These are phyloP conservation scores for Colletotrichum theobromicola DNA, from an alignment of 2,329 filamentous ascomycete species.

Conservation along the genomic window DNA sequence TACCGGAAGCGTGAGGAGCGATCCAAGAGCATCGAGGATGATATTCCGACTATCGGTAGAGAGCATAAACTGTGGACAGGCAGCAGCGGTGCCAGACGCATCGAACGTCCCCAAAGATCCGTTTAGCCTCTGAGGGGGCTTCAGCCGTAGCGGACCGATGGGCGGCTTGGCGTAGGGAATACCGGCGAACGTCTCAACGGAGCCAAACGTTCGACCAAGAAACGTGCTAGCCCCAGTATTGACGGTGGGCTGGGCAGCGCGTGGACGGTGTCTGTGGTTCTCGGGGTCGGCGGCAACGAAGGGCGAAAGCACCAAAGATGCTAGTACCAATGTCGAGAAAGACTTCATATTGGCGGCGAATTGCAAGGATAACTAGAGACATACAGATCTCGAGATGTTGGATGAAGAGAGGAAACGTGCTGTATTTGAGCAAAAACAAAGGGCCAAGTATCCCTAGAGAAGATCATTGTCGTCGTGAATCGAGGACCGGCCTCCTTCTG, in stretches of 20 bases:
- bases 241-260: constrained; percentile 49
- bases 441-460: neutral
- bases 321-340: neutral
- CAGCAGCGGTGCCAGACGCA: constrained; percentile 60
- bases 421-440: neutral
- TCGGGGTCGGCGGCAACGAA: neutral
- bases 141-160: constrained; percentile 68
- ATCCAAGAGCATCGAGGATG: constrained; percentile 50
- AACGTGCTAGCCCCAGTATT: constrained; percentile 62
- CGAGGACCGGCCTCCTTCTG: neutral
- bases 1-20: constrained; percentile 59
- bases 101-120: constrained; percentile 63
- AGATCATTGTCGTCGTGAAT: neutral
- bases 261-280: neutral
- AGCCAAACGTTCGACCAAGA: constrained; percentile 46
- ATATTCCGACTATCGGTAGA: constrained; percentile 48
- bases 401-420: neutral
- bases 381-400: neutral
- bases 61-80: constrained; percentile 77
- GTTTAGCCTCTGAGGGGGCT: constrained; percentile 68
- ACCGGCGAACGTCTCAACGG: constrained; percentile 73
- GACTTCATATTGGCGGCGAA: neutral
- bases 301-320: neutral
- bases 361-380: neutral
- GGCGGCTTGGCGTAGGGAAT: constrained; percentile 80